Base-by-base conservation (phyloP, 75 land plant species). In the Sequoiadendron giganteum region DNA sequence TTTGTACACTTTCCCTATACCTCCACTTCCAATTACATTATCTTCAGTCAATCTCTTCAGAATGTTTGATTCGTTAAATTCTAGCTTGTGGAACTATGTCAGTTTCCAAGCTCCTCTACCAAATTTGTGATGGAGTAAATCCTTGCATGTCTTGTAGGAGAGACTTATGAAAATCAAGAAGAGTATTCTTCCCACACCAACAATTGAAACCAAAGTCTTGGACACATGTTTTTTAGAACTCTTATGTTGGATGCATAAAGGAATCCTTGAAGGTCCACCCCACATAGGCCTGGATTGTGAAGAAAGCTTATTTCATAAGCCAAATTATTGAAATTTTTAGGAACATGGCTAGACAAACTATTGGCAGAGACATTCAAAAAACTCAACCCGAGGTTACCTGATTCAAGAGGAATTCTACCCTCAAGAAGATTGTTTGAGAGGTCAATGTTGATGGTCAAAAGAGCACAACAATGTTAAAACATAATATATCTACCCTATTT, bases 1-100 rank as follows among this genome's bases (percentile, higher is more conserved):
- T 77, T 89, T 86, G 93, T 95, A 95, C 54, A 97, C 98, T 65
- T 92, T 91, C 19, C 99, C 99, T 18, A 95, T 76, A 15, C 93
- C 96, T 9, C 99, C 97, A 68, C 88, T 86, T 28, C 99, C 97
- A 58, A 97, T 95, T 19, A 96, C 81, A 86, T 95, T 93, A 25
- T 89, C 91, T 43, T 95, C 94, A 6, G 86, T 89, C 90, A 93
- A 42, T n/a, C 89, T 89, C 13, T 87, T 70, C 72, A 94, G 21
- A 45, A 94, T 91, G 87, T 90, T 83, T 38, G 79, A 38, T 85
- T 91, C 94, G 14, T 88, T 85, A 91, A 97, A 97, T 70, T 90
- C 92, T 85, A 96, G 40, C 73, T 86, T 88, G 58, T 95, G 97
- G 88, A 96, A 97, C 10, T 94, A 90, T 32, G 98, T 96, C 14